These are phyloP conservation scores for Phytophthora podocarpi DNA, from an alignment of 352 stramenopile genomes.

Conservation along the genomic window DNA sequence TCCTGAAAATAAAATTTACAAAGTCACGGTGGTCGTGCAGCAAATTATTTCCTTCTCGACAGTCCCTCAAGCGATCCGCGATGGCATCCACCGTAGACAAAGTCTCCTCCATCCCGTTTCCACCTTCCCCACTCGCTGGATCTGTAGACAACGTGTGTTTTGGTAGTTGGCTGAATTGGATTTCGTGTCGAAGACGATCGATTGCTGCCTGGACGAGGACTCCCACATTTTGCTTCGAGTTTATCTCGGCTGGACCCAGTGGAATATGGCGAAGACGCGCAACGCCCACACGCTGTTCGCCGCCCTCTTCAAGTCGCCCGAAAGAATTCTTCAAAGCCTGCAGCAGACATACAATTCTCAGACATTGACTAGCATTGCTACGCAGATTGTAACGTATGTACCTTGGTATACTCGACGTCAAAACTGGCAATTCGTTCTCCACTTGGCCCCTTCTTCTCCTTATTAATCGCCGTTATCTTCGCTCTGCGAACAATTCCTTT, in stretches of 20 bases:
- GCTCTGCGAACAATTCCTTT: conserved; percentile 29
- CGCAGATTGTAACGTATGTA: too few species aligned
- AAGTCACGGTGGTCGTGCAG: conserved; percentile 52
- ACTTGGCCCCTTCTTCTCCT: conserved; percentile 13
- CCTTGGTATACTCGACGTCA: conserved; percentile 53
- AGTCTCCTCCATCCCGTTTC: background rate
- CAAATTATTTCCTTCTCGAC: conserved; percentile 35
- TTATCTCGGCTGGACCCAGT: conserved; percentile 5
- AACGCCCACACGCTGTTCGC: conserved; percentile 17
- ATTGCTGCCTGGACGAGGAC: conserved; percentile 42
- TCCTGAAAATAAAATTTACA: conserved; percentile 69
- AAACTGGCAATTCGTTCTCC: conserved; percentile 33
- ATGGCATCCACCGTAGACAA: conserved; percentile 41
- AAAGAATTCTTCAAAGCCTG: conserved; percentile 26
- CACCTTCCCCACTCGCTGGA: background rate
- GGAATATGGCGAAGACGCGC: conserved; percentile 18
- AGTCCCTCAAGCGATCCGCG: conserved; percentile 45
- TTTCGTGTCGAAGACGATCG: conserved; percentile 30
- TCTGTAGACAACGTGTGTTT: background rate
- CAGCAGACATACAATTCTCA: background rate
- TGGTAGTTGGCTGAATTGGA: conserved; percentile 10
- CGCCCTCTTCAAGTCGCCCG: conserved; percentile 11
- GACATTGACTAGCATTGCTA: background rate
- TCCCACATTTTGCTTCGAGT: conserved; percentile 22
- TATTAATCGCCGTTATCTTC: conserved; percentile 41